These are phyloP conservation scores for Gymnopus androsaceus DNA, from an alignment of 1,284 basidiomycete genomes.

Conservation along the genomic window DNA sequence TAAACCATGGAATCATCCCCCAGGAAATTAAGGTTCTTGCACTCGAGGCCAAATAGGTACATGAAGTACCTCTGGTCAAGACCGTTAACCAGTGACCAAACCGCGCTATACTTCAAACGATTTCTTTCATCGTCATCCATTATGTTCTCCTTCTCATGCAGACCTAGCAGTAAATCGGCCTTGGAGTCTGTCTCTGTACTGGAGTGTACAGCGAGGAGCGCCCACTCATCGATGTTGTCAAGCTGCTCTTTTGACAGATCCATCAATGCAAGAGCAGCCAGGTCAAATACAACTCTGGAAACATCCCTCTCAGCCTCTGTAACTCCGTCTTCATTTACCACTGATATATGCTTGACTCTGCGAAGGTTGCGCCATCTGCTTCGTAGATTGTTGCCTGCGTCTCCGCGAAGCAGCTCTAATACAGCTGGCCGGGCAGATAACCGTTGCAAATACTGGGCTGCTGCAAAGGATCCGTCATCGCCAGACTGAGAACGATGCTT, in stretches of 20 bases:
- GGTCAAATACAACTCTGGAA: neutral
- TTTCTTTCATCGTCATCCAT: neutral
- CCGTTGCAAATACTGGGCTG: neutral
- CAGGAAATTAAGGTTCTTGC: neutral
- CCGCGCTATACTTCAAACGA: neutral
- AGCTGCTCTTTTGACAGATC: neutral
- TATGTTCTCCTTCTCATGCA: neutral
- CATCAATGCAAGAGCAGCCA: neutral
- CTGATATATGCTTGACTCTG: neutral
- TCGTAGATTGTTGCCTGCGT: neutral
- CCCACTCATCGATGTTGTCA: neutral
- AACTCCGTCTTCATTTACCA: neutral
- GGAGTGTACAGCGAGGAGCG: neutral
- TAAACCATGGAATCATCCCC: neutral
- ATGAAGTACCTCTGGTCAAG: neutral
- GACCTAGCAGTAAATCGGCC: neutral
- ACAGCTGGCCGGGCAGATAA: neutral
- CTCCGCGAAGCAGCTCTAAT: neutral
- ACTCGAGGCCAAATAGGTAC: neutral
- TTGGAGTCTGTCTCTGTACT: neutral
- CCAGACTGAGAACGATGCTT: neutral
- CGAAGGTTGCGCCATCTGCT: neutral
- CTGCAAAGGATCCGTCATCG: too few species aligned
- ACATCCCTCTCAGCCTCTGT: neutral
- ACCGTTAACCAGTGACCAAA: neutral